Evolutionary conservation across 257 asterid genomes (phyloP), one percentile per base, ranked within the genome.

Genomic region (Solanum lycopersicoides): DNA sequence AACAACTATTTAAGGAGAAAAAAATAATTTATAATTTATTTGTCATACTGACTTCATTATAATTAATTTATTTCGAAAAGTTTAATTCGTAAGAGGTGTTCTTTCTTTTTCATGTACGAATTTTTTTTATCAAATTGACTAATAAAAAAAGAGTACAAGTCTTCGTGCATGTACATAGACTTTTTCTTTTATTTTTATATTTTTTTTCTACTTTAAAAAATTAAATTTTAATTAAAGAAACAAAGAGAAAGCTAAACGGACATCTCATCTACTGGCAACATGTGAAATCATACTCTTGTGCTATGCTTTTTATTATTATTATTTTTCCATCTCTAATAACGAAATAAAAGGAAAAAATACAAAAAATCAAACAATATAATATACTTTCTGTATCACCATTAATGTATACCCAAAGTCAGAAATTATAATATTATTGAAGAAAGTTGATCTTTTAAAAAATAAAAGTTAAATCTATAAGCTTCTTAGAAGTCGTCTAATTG

Each of bases 401-500:
- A 85, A 82, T 76, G 87, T 87, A 74, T 83, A 13, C 16, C 84
- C 86, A 32, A 85, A 89, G 92, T 89, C 92, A 91, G 84, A 76
- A 37, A 30, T 25, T 42, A 76, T 83, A 50, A 83, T 85, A 68
- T 60, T 74, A 75, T 87, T 39, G 79, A 53, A 86, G 13, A 69
- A 35, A 42, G 11, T 42, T 47, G 59, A 47, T 1, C 9, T 13
- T 20, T 53, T 6, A 0, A 35, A 34, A 10, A 6, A 53, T 6
- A 42, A 15, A 23, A 10, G 30, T 12, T 28, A 28, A 50, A 68
- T 16, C 85, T 85, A 85, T 89, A 23, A 84, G 91, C 90, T 91
- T 90, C 91, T 88, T 83, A 88, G 90, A 90, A 92, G 41, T 85
- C 85, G 91, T 91, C 91, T 87, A 16, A 20, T 73, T 20, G 50